Evolutionary conservation across 495 filamentous ascomycete species (phyloP).

Genomic region (Diplogelasinospora grovesii): DNA sequence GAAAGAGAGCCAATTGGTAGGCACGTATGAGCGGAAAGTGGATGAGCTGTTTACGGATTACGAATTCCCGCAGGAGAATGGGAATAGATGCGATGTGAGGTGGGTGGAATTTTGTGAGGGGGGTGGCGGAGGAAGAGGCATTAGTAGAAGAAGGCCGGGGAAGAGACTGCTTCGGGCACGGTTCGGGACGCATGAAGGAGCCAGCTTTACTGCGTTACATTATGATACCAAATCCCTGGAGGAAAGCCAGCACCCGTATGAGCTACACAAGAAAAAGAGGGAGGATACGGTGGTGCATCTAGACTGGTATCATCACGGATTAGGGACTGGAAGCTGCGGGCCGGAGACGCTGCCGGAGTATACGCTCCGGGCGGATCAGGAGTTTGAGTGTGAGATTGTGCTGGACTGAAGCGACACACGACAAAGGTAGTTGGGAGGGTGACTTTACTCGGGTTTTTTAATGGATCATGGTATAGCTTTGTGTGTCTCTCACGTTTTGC

Average conservation of each 20-base stretch:
- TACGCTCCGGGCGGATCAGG: constrained; percentile 34
- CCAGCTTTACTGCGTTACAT: constrained; percentile 47
- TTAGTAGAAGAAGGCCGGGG: constrained; percentile 18
- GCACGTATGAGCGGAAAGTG: constrained; percentile 37
- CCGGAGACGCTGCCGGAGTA: constrained; percentile 46
- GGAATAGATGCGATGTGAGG: constrained; percentile 55
- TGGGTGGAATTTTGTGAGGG: constrained; percentile 45
- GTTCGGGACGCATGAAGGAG: constrained; percentile 35
- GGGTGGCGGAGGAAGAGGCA: too few relatives aligned
- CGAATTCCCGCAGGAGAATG: constrained; percentile 62
- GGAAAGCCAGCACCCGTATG: constrained; percentile 50
- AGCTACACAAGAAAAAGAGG: constrained; percentile 40
- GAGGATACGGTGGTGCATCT: constrained; percentile 50
- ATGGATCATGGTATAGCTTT: too few relatives aligned
- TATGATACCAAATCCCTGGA: constrained; percentile 51
- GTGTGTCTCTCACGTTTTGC: too few relatives aligned
- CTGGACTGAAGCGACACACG: too few relatives aligned
- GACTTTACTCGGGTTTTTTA: too few relatives aligned
- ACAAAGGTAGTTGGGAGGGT: background rate
- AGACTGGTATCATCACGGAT: constrained; percentile 52
- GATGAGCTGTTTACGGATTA: constrained; percentile 50
- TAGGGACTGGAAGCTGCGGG: constrained; percentile 48
- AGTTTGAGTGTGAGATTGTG: constrained; percentile 44
- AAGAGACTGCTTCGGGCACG: constrained; percentile 28
- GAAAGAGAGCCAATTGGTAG: constrained; percentile 51